Evolutionary conservation across 2,329 filamentous ascomycete genomes (phyloP).

Genomic region (Diaporthe citrichinensis): DNA sequence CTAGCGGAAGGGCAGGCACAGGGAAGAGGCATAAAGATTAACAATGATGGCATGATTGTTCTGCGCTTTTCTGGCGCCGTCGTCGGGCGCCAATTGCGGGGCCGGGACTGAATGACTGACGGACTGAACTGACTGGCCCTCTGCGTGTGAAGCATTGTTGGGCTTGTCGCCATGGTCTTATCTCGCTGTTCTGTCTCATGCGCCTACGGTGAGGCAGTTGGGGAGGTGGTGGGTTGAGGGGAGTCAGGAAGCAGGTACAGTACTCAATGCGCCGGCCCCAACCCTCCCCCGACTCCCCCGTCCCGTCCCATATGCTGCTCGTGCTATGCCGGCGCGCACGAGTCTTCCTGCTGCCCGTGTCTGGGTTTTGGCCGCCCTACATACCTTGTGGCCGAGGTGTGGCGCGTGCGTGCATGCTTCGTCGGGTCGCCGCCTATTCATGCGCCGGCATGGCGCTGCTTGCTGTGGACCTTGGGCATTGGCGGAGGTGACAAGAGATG

Average conservation of each 20-base stretch:
- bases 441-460: constrained; percentile 29
- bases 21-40: neutral
- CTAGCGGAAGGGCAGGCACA: neutral
- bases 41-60: constrained; percentile 4
- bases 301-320: constrained; percentile 3
- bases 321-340: constrained; percentile 4
- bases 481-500: neutral
- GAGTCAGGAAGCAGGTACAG: neutral
- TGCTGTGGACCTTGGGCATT: neutral
- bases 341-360: constrained; percentile 18
- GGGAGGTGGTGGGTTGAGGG: neutral
- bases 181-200: neutral
- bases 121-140: no score
- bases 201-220: neutral
- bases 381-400: constrained; percentile 10
- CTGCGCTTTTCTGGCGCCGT: neutral
- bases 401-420: constrained; percentile 20
- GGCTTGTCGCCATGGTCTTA: constrained; percentile 14
- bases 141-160: constrained; percentile 1
- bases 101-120: neutral
- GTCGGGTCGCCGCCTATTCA: constrained; percentile 20
- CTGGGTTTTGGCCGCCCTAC: neutral
- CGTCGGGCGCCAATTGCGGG: constrained; percentile 26
- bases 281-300: neutral
- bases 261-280: neutral